Evolutionary conservation across 306 rosid genomes (phyloP), one percentile per base, ranked within the genome.

Genomic region (Styphnolobium japonicum): DNA sequence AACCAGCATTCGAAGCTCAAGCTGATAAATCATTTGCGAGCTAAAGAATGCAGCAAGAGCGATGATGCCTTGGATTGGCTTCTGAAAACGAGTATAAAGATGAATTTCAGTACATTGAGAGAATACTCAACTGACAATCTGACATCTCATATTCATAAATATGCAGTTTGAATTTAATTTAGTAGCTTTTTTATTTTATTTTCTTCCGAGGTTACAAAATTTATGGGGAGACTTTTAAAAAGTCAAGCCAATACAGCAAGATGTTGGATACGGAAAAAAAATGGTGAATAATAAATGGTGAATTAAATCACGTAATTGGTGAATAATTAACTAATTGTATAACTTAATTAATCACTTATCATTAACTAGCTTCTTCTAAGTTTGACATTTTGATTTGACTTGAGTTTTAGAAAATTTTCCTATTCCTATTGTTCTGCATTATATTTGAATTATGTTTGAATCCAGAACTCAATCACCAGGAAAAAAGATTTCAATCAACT

Each of bases 31-130:
- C 49, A 22, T 18, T 39, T 0, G 0, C 40, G 31, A 73, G 68
- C 66, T 81, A 92, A 40, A 89, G 94, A 80, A 90, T 86, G 65
- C 73, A 77, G 83, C 93, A 90, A 62, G 80, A 76, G 53, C 56
- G 34, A 63, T 61, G 34, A 63, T 78, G 72, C 83, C 89, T n/a
- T 69, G 85, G 61, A 67, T 68, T 79, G 10, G 58, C 84, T 71
- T 77, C 89, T 83, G 78, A 57, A 73, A 80, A 72, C 62, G 18
- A 40, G 23, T 21, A 55, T 25, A 33, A 16, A 53, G 10, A n/a
- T 46, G 9, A 64, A 19, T 75, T 40, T 81, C 37, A 81, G 60
- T 39, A 25, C 15, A 16, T 49, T 40, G 51, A 55, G 23, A 1
- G 1, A 12, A 14, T 22, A 46, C 21, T 11, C 66, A 66, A 67